Evolutionary conservation across 441 rosid species (phyloP).

Genomic region (Capsella rubella): DNA sequence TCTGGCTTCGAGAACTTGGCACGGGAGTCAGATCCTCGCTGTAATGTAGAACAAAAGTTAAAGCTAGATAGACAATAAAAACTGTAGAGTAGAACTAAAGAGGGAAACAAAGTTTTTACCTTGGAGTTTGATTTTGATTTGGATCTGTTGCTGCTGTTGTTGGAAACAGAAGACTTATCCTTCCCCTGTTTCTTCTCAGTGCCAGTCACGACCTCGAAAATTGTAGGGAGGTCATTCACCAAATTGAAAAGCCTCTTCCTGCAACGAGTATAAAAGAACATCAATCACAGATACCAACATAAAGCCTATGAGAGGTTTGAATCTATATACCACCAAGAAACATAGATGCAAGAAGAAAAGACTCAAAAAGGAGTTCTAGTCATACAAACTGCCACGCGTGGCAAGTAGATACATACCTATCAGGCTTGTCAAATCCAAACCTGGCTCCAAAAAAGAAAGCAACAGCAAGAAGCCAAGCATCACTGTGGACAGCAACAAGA

Average conservation of each 20-base stretch:
- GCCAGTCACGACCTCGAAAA: slow-evolving; percentile 67
- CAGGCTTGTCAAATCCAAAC: slow-evolving; percentile 68
- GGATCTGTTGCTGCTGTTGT: slow-evolving; percentile 62
- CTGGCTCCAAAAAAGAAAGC: slow-evolving; percentile 77
- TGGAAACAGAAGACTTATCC: slow-evolving; percentile 57
- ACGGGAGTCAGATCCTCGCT: slow-evolving; percentile 63
- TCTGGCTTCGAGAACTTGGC: slow-evolving; percentile 47
- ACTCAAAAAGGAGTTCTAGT: not conserved
- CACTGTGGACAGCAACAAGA: slow-evolving; percentile 53
- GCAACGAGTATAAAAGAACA: slow-evolving; percentile 35
- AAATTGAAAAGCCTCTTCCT: slow-evolving; percentile 72
- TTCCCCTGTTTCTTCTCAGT: slow-evolving; percentile 55
- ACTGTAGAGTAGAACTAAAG: not conserved
- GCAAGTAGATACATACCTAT: slow-evolving; percentile 47
- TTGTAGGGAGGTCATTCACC: slow-evolving; percentile 75
- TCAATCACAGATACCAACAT: slow-evolving; percentile 12
- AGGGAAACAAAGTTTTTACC: slow-evolving; percentile 40
- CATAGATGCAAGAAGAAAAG: slow-evolving; percentile 14
- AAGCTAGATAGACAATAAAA: slow-evolving; percentile 1
- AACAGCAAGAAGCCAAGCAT: slow-evolving; percentile 68
- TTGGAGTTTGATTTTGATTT: slow-evolving; percentile 65
- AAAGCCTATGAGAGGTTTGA: not conserved
- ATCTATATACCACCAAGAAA: not conserved
- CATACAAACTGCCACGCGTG: not conserved
- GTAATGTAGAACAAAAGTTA: slow-evolving; percentile 22